Evolutionary conservation across 306 rosid genomes (phyloP), one percentile per base, ranked within the genome.

Genomic region (Corylus avellana): DNA sequence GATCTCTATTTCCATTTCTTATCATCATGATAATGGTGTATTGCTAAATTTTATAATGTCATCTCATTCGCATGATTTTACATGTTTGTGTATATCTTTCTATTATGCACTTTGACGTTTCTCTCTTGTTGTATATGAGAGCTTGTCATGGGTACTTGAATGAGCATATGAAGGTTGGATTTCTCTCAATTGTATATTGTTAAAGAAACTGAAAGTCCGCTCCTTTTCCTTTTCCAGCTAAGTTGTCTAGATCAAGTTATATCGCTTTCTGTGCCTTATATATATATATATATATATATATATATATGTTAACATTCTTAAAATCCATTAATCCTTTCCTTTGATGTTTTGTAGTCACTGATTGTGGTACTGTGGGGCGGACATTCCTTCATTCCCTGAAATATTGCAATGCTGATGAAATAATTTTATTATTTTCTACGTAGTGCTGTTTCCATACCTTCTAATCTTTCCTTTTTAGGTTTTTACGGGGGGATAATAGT

Each of bases 401-500:
- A 62, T 62, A 29, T 29, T 35, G 29, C 17, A 29, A 62, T 27
- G 69, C 44, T 12, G 57, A 57, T 57, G 27, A 57, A 13, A 29
- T 32, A 12, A 4, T 32, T 14, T 32, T 4, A 1, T 32, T 12
- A 0, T 11, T 35, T 12, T 64, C 5, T 14, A 8, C 9, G 29
- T 67, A 22, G 47, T 67, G 72, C 10, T 67, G 29, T 44, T 67
- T 42, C 6, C 25, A 39, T 44, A 18, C 16, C 18, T 67, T 67
- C 49, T 39, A n/a, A 67, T 67, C 79, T 81, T 76, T 84, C 75
- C 56, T 73, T 79, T 46, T 81, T 84, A 95, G 98, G 98, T 95
- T 78, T 87, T 95, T n/a, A 72, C 94, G 91, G 80, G 98, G 98
- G 76, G 98, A 95, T 87, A 93, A 95, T 84, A 95, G 98, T 84